phyloP scores from a whole-genome alignment of 2,329 filamentous ascomycete species.

The Basipetospora chlamydospora region DNA sequence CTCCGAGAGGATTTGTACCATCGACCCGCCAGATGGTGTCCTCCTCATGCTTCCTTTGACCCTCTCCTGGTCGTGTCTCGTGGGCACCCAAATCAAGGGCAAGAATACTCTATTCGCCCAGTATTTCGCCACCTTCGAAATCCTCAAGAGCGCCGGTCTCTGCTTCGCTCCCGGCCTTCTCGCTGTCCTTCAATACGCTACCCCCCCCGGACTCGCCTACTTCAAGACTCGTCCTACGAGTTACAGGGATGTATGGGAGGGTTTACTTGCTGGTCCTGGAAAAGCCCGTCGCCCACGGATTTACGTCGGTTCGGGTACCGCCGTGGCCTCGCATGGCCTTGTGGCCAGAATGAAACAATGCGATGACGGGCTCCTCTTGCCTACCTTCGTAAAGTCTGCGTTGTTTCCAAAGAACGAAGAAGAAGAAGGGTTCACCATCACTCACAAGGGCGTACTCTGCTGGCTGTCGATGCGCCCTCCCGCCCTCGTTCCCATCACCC shows the following conservation, averaged over 20 bases:
- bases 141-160: constrained; percentile 2
- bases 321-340: background rate
- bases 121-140: background rate
- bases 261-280: background rate
- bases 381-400: background rate
- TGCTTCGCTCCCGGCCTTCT: background rate
- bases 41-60: background rate
- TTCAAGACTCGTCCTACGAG: background rate
- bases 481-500: background rate
- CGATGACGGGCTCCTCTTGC: background rate
- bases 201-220: background rate
- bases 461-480: background rate
- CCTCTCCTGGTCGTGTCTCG: background rate
- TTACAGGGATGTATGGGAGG: background rate
- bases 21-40: background rate
- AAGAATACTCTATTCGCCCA: background rate
- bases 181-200: background rate
- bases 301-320: background rate
- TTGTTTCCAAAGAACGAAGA: too few species aligned
- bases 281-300: background rate
- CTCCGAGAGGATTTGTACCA: too few species aligned
- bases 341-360: background rate
- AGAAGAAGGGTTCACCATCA: background rate
- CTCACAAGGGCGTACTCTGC: background rate
- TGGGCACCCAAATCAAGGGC: background rate